Conservation (phyloP, 2,329 filamentous ascomycete genomes). For the Leptosphaerulina australis region DNA sequence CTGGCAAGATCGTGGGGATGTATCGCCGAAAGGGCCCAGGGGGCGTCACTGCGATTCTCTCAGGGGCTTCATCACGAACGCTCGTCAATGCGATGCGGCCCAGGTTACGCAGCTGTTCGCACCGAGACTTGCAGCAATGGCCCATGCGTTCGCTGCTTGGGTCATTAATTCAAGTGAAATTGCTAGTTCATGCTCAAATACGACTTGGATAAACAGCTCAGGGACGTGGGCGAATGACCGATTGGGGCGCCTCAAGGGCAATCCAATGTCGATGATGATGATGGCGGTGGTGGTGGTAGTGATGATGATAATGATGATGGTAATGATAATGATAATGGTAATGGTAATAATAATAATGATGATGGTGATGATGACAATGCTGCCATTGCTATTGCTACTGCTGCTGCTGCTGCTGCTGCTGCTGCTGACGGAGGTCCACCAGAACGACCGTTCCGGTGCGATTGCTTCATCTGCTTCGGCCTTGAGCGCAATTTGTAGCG, state of each 20-base stretch:
- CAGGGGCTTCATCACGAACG: conserved; percentile 4
- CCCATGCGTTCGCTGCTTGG: conserved; percentile 7
- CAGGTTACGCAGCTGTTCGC: conserved; percentile 6
- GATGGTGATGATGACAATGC: no score
- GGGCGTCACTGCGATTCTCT: conserved; percentile 1
- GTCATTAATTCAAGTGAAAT: conserved; percentile 30
- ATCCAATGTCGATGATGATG: conserved; percentile 21
- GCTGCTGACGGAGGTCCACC: conserved; percentile 18
- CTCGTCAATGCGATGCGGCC: conserved; percentile 13
- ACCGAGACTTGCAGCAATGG: conserved; percentile 1
- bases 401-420: no score
- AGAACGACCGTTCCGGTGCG: conserved; percentile 23
- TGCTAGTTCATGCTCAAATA: conserved; percentile 13
- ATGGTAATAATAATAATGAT: no score
- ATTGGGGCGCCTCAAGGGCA: conserved; percentile 19
- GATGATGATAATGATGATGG: no score
- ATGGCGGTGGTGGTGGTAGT: no score
- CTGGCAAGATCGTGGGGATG: conserved; percentile 33
- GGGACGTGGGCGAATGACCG: conserved; percentile 24
- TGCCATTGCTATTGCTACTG: no score
- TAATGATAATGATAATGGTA: no score
- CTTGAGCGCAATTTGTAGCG: conserved; percentile 14
- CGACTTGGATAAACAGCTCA: background rate
- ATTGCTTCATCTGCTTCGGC: conserved; percentile 24
- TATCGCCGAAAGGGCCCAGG: conserved; percentile 27